Conservation (phyloP, 2,329 filamentous ascomycete species). For the Diaporthe helianthi region DNA sequence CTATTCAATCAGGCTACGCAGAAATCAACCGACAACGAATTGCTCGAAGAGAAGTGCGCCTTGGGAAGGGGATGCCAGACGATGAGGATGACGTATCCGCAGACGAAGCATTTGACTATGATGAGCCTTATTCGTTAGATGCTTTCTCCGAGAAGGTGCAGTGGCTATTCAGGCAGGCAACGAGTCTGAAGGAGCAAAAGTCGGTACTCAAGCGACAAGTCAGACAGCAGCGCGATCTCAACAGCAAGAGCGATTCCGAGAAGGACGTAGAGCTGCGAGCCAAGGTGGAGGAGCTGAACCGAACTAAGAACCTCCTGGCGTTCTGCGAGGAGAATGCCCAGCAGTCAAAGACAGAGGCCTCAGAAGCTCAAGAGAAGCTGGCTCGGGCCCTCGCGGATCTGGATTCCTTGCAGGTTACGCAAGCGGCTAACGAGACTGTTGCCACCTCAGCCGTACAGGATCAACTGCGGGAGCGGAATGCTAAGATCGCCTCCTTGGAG, state of each 20-base stretch:
- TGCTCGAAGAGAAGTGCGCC: conserved; percentile 58
- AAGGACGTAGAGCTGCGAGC: conserved; percentile 69
- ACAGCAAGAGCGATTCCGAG: conserved; percentile 81
- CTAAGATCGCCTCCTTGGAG: conserved; percentile 53
- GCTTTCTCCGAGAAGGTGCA: conserved; percentile 83
- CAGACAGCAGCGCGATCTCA: conserved; percentile 92
- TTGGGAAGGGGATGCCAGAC: conserved; percentile 60
- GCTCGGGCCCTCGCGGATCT: conserved; percentile 56
- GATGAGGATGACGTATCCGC: conserved; percentile 69
- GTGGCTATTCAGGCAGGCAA: conserved; percentile 78
- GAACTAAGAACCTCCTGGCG: conserved; percentile 41
- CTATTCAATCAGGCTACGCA: conserved; percentile 61
- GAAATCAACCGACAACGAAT: conserved; percentile 62
- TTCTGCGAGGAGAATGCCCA: conserved; percentile 41
- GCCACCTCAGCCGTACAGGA: conserved; percentile 47
- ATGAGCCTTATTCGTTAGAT: conserved; percentile 72
- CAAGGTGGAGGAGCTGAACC: conserved; percentile 63
- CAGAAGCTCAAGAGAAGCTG: conserved; percentile 56
- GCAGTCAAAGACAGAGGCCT: conserved; percentile 39
- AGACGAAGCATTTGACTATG: conserved; percentile 63
- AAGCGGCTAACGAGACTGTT: conserved; percentile 40
- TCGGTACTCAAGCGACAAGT: conserved; percentile 89
- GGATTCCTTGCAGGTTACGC: conserved; percentile 47
- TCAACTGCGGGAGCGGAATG: conserved; percentile 52
- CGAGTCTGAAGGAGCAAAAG: conserved; percentile 84